Percentiles rank a stretch among this genome's conserved stretches.
Evolutionary conservation across 1,284 basidiomycete genomes (phyloP).

Genomic region (Apiotrichum veenhuisii): DNA sequence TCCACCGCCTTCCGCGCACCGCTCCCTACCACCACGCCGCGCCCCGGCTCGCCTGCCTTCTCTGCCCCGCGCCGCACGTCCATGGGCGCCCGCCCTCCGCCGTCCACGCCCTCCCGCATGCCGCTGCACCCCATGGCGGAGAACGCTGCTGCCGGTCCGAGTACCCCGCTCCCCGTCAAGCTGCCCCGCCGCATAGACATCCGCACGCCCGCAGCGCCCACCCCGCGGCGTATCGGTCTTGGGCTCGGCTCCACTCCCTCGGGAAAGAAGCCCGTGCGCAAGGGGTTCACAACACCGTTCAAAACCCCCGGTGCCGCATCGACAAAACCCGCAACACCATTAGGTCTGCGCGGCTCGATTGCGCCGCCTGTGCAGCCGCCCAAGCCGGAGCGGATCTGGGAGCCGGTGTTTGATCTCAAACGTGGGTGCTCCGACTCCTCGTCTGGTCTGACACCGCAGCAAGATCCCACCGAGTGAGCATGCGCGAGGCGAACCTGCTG

Average conservation of each 20-base stretch:
- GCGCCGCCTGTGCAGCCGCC: conserved; percentile 3
- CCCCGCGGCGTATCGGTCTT: conserved; percentile 40
- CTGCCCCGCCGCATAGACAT: conserved; percentile 25
- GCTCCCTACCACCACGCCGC: background rate
- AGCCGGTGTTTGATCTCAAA: conserved; percentile 41
- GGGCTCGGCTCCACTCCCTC: conserved; percentile 39
- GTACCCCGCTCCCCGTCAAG: conserved; percentile 1
- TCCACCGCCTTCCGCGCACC: background rate
- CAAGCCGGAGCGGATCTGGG: conserved; percentile 5
- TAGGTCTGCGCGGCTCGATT: conserved; percentile 2
- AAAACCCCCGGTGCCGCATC: conserved; percentile 16
- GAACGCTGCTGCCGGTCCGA: conserved; percentile 21
- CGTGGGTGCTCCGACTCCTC: conserved; percentile 26
- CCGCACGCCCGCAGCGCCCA: conserved; percentile 25
- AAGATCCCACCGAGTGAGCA: conserved; percentile 22
- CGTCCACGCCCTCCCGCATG: conserved; percentile 23
- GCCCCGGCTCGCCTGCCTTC: conserved; percentile 1
- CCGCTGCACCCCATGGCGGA: conserved; percentile 26
- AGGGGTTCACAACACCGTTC: conserved; percentile 46
- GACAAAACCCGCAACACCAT: background rate
- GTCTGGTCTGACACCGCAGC: conserved; percentile 12
- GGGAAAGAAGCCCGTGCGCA: conserved; percentile 10
- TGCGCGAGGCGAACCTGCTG: conserved; percentile 45
- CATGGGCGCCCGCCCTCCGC: background rate
- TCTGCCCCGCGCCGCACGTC: background rate